Conservation (phyloP, 2,329 filamentous ascomycete species). For the Teratosphaeria gauchensis region DNA sequence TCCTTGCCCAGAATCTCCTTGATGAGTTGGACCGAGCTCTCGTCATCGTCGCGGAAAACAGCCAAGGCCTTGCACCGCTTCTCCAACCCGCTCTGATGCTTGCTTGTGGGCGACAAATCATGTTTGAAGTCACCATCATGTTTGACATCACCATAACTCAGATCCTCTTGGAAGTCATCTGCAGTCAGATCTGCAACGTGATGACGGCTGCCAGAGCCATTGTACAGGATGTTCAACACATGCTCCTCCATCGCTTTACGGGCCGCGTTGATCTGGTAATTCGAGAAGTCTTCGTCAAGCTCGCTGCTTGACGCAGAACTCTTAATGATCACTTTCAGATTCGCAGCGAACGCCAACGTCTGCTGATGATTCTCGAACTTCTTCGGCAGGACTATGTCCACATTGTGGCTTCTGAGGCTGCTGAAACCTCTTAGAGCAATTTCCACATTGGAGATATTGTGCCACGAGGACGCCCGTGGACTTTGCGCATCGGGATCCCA, state of each 20-base stretch:
- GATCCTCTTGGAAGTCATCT: not conserved
- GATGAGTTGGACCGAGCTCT: not conserved
- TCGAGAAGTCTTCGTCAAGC: conserved; percentile 3
- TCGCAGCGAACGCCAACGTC: conserved; percentile 11
- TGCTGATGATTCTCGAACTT: conserved; percentile 7
- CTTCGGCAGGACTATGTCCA: conserved; percentile 14
- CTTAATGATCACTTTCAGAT: conserved; percentile 12
- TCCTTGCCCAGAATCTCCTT: not conserved
- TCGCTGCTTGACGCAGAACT: not conserved
- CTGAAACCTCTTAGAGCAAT: conserved; percentile 18
- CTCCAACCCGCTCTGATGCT: not conserved
- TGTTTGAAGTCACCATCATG: not conserved
- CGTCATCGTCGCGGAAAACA: not conserved
- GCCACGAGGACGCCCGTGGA: conserved; percentile 15
- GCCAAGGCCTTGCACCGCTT: not conserved
- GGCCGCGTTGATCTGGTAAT: conserved; percentile 8
- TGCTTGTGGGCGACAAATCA: not conserved
- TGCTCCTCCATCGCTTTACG: conserved; percentile 9
- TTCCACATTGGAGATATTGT: conserved; percentile 18
- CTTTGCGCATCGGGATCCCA: conserved; percentile 12
- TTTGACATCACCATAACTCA: not conserved
- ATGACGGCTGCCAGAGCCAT: not conserved
- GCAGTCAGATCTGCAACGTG: not conserved
- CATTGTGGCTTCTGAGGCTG: conserved; percentile 16
- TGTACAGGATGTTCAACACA: conserved; percentile 1